phyloP scores from a whole-genome alignment of 768 basidiomycete species.

The Kwoniella sp. region DNA sequence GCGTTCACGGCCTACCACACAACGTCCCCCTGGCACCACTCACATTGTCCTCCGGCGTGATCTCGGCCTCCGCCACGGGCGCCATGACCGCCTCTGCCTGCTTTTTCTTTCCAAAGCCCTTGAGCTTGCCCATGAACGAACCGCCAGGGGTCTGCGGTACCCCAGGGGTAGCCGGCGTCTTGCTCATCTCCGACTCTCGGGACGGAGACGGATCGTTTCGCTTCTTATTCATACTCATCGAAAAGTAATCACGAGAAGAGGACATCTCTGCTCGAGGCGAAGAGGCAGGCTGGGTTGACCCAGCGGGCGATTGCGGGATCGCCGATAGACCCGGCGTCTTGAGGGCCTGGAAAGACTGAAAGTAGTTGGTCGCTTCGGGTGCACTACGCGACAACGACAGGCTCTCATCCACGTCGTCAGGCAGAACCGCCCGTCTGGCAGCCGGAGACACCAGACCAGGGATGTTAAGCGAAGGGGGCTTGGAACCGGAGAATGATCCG shows the following conservation, averaged over 20 bases:
- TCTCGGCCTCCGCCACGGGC: conserved; percentile 24
- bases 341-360: conserved; percentile 33
- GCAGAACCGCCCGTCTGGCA: conserved; percentile 53
- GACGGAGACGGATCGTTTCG: conserved; percentile 18
- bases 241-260: conserved; percentile 45
- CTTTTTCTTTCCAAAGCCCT: conserved; percentile 56
- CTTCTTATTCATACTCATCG: conserved; percentile 19
- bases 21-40: neutral
- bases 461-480: conserved; percentile 48
- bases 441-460: conserved; percentile 62
- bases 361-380: conserved; percentile 21
- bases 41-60: conserved; percentile 32
- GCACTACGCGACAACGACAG: conserved; percentile 33
- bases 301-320: conserved; percentile 55
- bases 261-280: conserved; percentile 16
- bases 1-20: neutral
- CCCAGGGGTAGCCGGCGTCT: conserved; percentile 16
- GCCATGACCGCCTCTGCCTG: conserved; percentile 23
- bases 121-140: conserved; percentile 70
- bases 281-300: conserved; percentile 12
- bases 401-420: conserved; percentile 27
- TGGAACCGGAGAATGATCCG: conserved; percentile 21
- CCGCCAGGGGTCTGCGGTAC: conserved; percentile 33
- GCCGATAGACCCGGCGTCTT: conserved; percentile 37
- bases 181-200: conserved; percentile 7